Evolutionary conservation across 352 stramenopile genomes (phyloP), one percentile per base, ranked within the genome.

Genomic region (Phytophthora tentaculata): DNA sequence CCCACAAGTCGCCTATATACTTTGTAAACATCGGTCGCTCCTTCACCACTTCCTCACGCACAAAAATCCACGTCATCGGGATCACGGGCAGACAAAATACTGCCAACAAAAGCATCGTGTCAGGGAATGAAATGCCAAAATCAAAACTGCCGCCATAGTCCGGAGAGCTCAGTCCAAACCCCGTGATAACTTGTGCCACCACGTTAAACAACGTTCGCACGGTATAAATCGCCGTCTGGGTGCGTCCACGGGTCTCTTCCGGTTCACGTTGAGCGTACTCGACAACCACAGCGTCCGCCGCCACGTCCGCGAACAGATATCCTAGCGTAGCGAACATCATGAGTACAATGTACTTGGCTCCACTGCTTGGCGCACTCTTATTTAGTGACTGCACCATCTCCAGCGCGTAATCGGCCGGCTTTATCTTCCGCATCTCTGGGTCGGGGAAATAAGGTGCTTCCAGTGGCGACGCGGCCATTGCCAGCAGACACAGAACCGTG

Each of bases 201-300:
- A 80, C 56, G 49, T 72, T 84, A 72, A 81, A 84, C 16, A 79
- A 32, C 41, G 72, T 78, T 2, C 74, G 69, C 19, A 86, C 73
- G 2, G 76, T 79, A 61, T 86, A 86, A 49, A 83, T 77, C 5
- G 77, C 74, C 10, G 79, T 88, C 54, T 89, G 81, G 1, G 74
- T 84, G 10, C 73, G 76, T 43, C 81, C 81, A n/a, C 81, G 81
- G 1, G 75, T 84, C 23, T 61, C 69, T 37, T 76, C 66, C 1
- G 81, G 81, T 60, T 89, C 81, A n/a, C 79, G 74, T 51, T 89
- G 81, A 32, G 81, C 79, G 22, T 82, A 79, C 49, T 87, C 79
- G 14, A 89, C 77, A 28, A 89, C 77, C 3, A 89, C 65, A 9
- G 69, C 78, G 55, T 89, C 81, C 2, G 78, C 74, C 24, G 81